Conservation (phyloP, 176 grass and related monocot species). For the Thinopyrum elongatum region DNA sequence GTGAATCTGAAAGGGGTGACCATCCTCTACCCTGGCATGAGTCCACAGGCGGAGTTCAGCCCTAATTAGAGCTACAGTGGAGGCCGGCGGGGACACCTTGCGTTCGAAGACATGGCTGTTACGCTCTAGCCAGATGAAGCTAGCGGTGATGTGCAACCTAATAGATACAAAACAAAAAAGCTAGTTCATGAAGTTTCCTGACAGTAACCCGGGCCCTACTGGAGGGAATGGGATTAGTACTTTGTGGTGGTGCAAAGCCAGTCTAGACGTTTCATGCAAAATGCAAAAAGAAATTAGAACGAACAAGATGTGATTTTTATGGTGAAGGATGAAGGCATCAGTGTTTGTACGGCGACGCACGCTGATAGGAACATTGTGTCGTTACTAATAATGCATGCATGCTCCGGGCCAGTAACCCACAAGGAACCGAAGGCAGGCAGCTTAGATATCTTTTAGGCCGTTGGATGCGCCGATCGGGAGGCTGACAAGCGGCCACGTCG, state of each 20-base stretch:
- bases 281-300: not conserved
- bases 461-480: not conserved
- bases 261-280: slow-evolving; percentile 8
- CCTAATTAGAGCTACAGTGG: too few species aligned
- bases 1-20: too few species aligned
- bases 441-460: not conserved
- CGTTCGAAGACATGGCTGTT: too few species aligned
- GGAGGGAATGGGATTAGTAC: not conserved
- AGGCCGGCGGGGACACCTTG: too few species aligned
- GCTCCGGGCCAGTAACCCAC: not conserved
- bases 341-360: not conserved
- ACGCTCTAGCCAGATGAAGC: too few species aligned
- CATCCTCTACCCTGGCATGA: too few species aligned
- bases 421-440: not conserved
- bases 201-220: not conserved
- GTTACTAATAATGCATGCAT: not conserved
- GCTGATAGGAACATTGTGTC: not conserved
- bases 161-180: not conserved
- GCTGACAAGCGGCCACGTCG: not conserved
- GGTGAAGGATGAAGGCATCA: not conserved
- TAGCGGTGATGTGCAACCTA: too few species aligned
- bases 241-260: not conserved
- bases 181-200: slow-evolving; percentile 9
- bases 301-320: not conserved
- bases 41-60: too few species aligned